Percentiles rank a stretch among this genome's conserved stretches.
These are phyloP conservation scores for Melanogaster broomeanus DNA, from an alignment of 768 basidiomycete species.

Conservation along the genomic window DNA sequence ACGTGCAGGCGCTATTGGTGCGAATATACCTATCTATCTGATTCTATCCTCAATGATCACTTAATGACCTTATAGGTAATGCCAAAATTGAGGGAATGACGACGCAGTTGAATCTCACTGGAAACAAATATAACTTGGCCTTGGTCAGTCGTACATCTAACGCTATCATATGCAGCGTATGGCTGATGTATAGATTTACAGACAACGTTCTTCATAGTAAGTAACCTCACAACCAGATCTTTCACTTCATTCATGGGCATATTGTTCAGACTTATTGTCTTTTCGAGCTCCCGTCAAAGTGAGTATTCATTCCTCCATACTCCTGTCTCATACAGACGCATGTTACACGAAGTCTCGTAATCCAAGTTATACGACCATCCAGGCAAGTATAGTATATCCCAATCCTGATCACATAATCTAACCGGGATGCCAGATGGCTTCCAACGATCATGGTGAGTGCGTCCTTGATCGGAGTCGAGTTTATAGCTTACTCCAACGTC, in stretches of 20 bases:
- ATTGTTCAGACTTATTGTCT: conserved; percentile 29
- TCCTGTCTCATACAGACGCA: not conserved
- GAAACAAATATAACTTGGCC: conserved; percentile 66
- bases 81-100: conserved; percentile 65
- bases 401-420: conserved; percentile 47
- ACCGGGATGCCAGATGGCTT: conserved; percentile 48
- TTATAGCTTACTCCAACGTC: not conserved
- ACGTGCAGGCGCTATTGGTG: conserved; percentile 56
- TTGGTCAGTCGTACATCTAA: conserved; percentile 40
- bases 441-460: conserved; percentile 61
- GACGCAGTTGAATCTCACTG: conserved; percentile 54
- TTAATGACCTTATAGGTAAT: conserved; percentile 43
- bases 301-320: not conserved
- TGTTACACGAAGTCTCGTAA: conserved; percentile 31
- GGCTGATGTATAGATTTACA: conserved; percentile 19
- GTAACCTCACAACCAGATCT: conserved; percentile 17
- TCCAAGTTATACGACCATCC: conserved; percentile 69
- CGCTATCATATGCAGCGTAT: not conserved
- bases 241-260: not conserved
- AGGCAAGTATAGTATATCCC: too few species aligned
- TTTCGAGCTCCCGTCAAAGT: conserved; percentile 76
- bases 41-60: not conserved
- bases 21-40: not conserved
- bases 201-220: conserved; percentile 73
- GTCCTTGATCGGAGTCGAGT: not conserved